A percentile compares a stretch with the other conserved stretches of the same genome.
These are phyloP conservation scores for Talaromyces sp. DNA, from an alignment of 2,329 filamentous ascomycete genomes.

Conservation along the genomic window DNA sequence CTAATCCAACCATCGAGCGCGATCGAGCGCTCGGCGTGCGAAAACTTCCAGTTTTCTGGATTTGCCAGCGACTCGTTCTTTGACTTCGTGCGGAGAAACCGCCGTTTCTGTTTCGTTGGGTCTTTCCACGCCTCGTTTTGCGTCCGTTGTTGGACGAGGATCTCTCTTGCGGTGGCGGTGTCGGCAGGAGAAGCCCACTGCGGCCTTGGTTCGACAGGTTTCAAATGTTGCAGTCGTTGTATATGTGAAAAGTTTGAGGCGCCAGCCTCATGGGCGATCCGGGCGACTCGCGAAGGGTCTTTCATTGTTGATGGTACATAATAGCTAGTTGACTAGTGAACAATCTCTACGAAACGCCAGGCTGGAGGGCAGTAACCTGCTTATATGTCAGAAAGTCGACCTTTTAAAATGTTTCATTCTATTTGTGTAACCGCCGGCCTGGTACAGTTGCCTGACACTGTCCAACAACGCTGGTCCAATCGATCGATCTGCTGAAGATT, in stretches of 20 bases:
- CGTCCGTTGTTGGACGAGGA: constrained; percentile 1
- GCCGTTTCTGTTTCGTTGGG: constrained; percentile 2
- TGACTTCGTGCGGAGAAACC: not conserved
- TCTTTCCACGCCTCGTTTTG: not conserved
- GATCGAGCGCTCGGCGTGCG: not conserved
- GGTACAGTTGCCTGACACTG: not conserved
- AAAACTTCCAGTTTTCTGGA: not conserved
- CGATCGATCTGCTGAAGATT: not conserved
- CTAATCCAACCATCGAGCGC: not conserved
- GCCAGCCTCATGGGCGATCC: not conserved
- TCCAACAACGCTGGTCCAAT: not conserved
- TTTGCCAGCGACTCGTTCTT: not conserved
- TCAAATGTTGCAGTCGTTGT: not conserved
- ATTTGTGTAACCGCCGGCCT: not conserved
- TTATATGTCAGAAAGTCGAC: not conserved
- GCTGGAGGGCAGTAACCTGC: not conserved
- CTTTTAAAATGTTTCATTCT: not conserved
- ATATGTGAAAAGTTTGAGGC: not conserved
- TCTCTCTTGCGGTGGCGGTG: not conserved
- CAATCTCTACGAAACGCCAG: not conserved
- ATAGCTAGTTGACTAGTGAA: not conserved
- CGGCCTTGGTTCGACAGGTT: not conserved
- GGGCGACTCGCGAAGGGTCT: not conserved
- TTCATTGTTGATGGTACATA: constrained; percentile 1
- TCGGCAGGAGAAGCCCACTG: not conserved